Evolutionary conservation across 2,329 filamentous ascomycete species (phyloP), one percentile per base, ranked within the genome.

Genomic region (Ustulina deusta): DNA sequence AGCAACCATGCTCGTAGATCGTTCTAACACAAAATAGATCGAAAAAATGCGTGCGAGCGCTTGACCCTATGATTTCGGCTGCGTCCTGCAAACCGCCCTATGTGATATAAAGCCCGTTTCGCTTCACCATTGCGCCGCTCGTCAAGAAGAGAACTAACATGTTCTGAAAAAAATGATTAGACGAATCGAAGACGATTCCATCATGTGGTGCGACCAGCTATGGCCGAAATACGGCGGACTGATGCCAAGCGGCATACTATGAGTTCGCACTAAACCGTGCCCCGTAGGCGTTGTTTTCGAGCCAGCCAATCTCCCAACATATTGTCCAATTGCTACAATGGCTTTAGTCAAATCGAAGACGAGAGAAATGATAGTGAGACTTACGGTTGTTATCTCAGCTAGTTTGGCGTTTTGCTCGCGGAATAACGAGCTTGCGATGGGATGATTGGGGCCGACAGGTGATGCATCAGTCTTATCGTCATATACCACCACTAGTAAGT

Each of bases 401-500:
- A 98, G 81, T 76, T 91, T 91, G 72, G 91, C 92, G 76, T 93
- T 94, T 80, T 97, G 93, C 77, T 97, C 93, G 57, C 89, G 90
- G 82, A 97, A 98, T 62, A 98, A 82, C 25, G 89, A 88, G 15
- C 89, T 89, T 58, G 92, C 93, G 51, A 97, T 85, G 0, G 95
- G 95, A 78, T 98, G 94, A 65, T 97, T 93, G n/a, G 88, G 86
- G 1, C 91, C 89, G 7, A 91, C 92, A 20, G 93, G 92, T 48
- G 89, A 87, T 17, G 97, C 90, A 66, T 94, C 92, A 15, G 90
- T 92, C 78, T 94, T 97, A 80, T 98, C 95, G 77, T 97, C 94
- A 77, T 97, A 94, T 32, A 99, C 93, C 68, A 99, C 92, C 42
- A 94, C 87, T 59, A 98, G 86, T 77, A 98, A 87, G 78, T 99